A percentile compares a stretch with the other conserved stretches of the same genome.
These are phyloP conservation scores for Melocanna baccifera DNA, from an alignment of 176 grass and related monocot genomes.

Conservation along the genomic window DNA sequence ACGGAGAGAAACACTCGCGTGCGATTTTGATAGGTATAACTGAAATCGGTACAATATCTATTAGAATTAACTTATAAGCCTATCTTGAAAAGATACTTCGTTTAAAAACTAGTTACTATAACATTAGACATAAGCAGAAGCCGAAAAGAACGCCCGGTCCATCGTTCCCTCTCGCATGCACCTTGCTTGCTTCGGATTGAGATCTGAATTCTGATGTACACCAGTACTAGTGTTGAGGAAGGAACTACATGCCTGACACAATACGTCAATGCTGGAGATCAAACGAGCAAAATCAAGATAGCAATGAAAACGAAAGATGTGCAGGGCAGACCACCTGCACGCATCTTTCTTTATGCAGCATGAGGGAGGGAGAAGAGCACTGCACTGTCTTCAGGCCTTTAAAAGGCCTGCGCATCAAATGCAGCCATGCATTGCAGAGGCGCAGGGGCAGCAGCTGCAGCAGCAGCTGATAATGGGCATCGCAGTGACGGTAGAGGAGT, in stretches of 20 bases:
- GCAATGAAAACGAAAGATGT: neutral
- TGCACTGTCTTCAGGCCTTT: neutral
- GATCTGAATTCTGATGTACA: neutral
- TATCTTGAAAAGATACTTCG: too few relatives aligned
- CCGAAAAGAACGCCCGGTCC: neutral
- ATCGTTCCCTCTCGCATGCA: neutral
- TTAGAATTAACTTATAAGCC: too few relatives aligned
- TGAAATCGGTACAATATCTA: too few relatives aligned
- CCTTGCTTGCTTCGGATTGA: neutral
- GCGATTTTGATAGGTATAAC: too few relatives aligned
- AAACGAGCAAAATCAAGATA: neutral
- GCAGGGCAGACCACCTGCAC: neutral
- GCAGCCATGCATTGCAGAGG: neutral
- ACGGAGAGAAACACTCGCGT: too few relatives aligned
- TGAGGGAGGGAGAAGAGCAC: neutral
- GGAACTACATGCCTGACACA: neutral
- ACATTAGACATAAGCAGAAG: too few relatives aligned
- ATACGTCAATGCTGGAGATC: neutral
- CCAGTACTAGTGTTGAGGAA: neutral
- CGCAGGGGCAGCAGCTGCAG: neutral
- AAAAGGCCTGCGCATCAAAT: neutral
- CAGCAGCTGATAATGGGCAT: neutral
- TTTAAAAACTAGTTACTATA: too few relatives aligned
- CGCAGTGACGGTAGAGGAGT: neutral
- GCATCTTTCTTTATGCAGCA: neutral